Evolutionary conservation across 2,329 filamentous ascomycete species (phyloP), one percentile per base, ranked within the genome.

Genomic region (Thelonectria rubi): DNA sequence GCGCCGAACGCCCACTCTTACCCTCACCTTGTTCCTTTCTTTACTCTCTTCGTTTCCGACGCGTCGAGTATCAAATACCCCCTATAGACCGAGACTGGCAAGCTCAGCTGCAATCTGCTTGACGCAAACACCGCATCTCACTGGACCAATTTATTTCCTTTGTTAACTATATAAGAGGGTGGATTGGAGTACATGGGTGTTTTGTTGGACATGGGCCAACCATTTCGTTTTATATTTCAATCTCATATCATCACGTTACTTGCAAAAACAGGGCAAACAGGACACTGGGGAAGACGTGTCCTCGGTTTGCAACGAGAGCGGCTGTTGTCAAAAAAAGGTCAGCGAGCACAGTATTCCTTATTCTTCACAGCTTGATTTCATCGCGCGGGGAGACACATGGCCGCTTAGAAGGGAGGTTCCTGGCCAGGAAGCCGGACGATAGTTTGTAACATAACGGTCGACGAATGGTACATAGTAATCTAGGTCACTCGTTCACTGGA

Each of bases 71-170:
- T 72, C 68, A 73, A 77, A 77, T 76, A 77, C 74, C 75, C 73
- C 69, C 63, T 73, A 77, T 77, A 77, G 75, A 77, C 71, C 72
- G 69, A 71, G 66, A 71, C 73, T 72, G 69, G 72, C 72, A 68
- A 71, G 66, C 71, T 67, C 67, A 67, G 65, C 67, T 62, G 62
- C 64, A 61, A 69, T 65, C 57, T 71, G 69, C 72, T 72, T 71
- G 69, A 74, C 69, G 70, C 74, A 65, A 69, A 65, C 60, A 65
- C 61, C 57, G 61, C 65, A 70, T 64, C 50, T 66, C 55, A 73
- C 65, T 68, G 67, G 60, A 73, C 65, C 66, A 72, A 65, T 62
- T 67, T 68, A 60, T 73, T 74, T 71, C 72, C 58, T 75, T 70
- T 75, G 72, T 76, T 65, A 17, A 66, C 32, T 69, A 71, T 65